Evolutionary conservation across 1,139 yeast species (phyloP), one percentile per base, ranked within the genome.

Genomic region (Debaryomycetaceae sp.): DNA sequence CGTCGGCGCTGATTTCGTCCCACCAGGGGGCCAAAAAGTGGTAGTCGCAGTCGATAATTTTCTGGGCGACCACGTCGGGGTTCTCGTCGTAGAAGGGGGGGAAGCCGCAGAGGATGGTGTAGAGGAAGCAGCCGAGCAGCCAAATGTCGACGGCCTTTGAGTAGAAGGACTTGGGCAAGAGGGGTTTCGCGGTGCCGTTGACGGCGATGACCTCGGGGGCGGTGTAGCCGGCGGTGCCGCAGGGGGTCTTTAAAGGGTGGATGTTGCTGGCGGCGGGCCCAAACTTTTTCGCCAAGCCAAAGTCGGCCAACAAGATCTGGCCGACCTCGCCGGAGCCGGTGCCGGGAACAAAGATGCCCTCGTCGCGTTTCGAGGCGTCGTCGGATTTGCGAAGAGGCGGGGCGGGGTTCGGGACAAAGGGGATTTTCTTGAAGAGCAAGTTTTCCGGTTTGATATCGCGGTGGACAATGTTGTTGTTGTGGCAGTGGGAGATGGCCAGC

Each of bases 381-480:
- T 86, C 96, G 11, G 87, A 78, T 33, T 70, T 64, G 23, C 95
- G 64, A 26, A 75, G 58, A 3, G 37, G 37, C 2, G 62, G 33
- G 8, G 10, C 7, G 4, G 33, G 16, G 22, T 75, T 47, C 2
- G 85, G 78, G 12, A 64, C 49, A 30, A 39, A 43, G 3, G 63
- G 63, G 21, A 64, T 62, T 25, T 45, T 48, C 28, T 53, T 73
- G 52, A 82, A 90, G 29, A 90, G 62, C 31, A 90, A 60, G 52
- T 90, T 90, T 46, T 90, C 98, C 0, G 98, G 97, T 51, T 90
- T 90, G 41, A 90, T 79, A 53, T 90, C 98, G 32, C 98, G 68
- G 51, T 90, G 98, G 13, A 86, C 98, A 26, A 90, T 77, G 29
- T 95, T 94, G 32, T 73, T 75, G 37, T 74, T 75, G 55, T 90